A percentile compares a stretch with the other conserved stretches of the same genome.
Evolutionary conservation across 306 rosid genomes (phyloP).

Genomic region (Vachellia collinsii): DNA sequence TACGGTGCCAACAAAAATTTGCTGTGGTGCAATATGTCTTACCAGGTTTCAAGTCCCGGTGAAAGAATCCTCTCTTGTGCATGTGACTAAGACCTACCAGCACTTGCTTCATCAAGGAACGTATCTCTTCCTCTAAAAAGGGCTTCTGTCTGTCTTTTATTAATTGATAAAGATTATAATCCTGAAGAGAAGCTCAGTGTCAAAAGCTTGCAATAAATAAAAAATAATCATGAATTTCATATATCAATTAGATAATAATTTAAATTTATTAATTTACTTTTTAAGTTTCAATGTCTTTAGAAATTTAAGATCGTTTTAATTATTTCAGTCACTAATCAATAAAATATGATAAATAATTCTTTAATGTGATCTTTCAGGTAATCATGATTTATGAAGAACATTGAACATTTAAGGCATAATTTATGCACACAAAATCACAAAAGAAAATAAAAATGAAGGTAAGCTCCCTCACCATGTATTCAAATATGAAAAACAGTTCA

Average conservation of each 20-base stretch:
- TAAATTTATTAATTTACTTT: background rate
- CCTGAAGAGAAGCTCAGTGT: conserved; percentile 54
- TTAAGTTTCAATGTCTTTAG: background rate
- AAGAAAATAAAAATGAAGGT: conserved; percentile 19
- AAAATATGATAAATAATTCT: conserved; percentile 16
- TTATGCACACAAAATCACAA: conserved; percentile 3
- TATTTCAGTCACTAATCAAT: background rate
- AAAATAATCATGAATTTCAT: background rate
- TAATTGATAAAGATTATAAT: conserved; percentile 74
- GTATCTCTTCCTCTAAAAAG: conserved; percentile 76
- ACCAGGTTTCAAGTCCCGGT: conserved; percentile 90
- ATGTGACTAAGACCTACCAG: conserved; percentile 73
- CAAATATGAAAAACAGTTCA: conserved; percentile 81
- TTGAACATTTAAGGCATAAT: background rate
- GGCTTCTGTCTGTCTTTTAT: conserved; percentile 71
- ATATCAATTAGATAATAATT: background rate
- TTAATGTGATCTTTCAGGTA: background rate
- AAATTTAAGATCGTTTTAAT: background rate
- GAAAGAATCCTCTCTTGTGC: conserved; percentile 79
- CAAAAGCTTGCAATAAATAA: conserved; percentile 38
- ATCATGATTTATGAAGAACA: conserved; percentile 14
- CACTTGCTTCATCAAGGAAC: conserved; percentile 69
- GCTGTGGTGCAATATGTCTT: conserved; percentile 22
- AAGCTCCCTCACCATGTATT: conserved; percentile 68
- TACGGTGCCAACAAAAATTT: conserved; percentile 23